Base-by-base conservation (phyloP, 202 grass and related monocot species). In the Musa balbisiana region DNA sequence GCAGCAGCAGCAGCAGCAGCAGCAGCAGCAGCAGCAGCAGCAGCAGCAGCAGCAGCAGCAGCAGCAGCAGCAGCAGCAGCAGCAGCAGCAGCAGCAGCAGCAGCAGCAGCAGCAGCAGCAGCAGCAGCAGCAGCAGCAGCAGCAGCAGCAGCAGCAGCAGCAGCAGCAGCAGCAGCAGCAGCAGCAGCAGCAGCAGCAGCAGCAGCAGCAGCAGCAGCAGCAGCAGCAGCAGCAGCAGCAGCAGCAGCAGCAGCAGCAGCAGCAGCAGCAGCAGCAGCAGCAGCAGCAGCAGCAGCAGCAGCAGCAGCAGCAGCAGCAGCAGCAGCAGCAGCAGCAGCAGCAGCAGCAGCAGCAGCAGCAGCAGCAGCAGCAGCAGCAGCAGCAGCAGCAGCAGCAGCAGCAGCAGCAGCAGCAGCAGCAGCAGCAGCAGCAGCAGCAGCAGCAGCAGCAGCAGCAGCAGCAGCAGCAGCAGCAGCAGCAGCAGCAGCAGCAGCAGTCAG, bases 391-490 rank as follows among this genome's bases (percentile, higher is more conserved):
- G 22, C 16, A 68, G 80, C 80, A 79, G 74, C 74, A 78, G 55
- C 80, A 71, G 43, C 55, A 23, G 62, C n/a, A n/a, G n/a, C n/a
- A n/a, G n/a, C n/a, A n/a, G 1, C 25, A 56, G 22, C 16, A 68
- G 80, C 80, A 79, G 74, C 74, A 78, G 55, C 80, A 71, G 43
- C 55, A 23, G 62, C n/a, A n/a, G n/a, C n/a, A n/a, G n/a, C n/a
- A n/a, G 1, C 25, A 56, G 22, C 16, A 68, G 80, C 80, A 79
- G 74, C 74, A 78, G 55, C 80, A 71, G 43, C 55, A 23, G 62
- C n/a, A n/a, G n/a, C n/a, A n/a, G n/a, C 25, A 56, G 22, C 16
- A 68, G 80, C 80, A 79, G 74, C 74, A 78, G 1, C 25, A 56
- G 22, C 16, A 68, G 80, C 80, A 79, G 74, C 74, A 78, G 55